phyloP scores from a whole-genome alignment of 2,329 filamentous ascomycete species.

The Fusarium sambucinum region DNA sequence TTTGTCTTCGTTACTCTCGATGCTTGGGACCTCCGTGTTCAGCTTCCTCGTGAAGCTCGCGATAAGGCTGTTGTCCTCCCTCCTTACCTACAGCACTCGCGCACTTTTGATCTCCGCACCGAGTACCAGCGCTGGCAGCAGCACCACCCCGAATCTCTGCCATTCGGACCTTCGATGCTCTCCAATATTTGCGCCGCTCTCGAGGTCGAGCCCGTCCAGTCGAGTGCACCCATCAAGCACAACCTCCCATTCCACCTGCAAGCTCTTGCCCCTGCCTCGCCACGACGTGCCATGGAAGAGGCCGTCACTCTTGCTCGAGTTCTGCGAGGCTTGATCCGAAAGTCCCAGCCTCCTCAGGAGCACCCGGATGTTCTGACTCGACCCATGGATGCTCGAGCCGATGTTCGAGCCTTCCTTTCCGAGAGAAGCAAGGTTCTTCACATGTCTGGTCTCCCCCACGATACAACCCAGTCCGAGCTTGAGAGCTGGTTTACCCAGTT shows the following conservation, averaged over 20 bases:
- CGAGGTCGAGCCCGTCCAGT: conserved; percentile 97
- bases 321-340: conserved; percentile 90
- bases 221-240: conserved; percentile 97
- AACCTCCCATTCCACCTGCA: conserved; percentile 98
- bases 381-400: conserved; percentile 95
- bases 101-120: conserved; percentile 95
- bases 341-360: conserved; percentile 93
- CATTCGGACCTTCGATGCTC: conserved; percentile 94
- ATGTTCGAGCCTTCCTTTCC: conserved; percentile 94
- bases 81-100: conserved; percentile 96
- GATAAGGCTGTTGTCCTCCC: conserved; percentile 98
- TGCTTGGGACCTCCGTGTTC: conserved; percentile 97
- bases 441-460: conserved; percentile 96
- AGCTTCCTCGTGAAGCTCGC: conserved; percentile 95
- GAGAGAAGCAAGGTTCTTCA: conserved; percentile 98
- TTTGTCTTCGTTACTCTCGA: conserved; percentile 99
- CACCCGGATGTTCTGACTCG: conserved; percentile 95
- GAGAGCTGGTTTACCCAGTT: conserved; percentile 99
- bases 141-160: conserved; percentile 96
- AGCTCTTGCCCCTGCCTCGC: conserved; percentile 93
- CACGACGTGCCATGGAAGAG: conserved; percentile 96
- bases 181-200: conserved; percentile 98
- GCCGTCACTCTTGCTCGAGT: conserved; percentile 94
- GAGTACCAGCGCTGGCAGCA: conserved; percentile 99
- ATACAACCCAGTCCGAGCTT: conserved; percentile 97